Percentiles rank a stretch among this genome's conserved stretches.
These are phyloP conservation scores for Epichloe festucae DNA, from an alignment of 2,329 filamentous ascomycete species.

Conservation along the genomic window DNA sequence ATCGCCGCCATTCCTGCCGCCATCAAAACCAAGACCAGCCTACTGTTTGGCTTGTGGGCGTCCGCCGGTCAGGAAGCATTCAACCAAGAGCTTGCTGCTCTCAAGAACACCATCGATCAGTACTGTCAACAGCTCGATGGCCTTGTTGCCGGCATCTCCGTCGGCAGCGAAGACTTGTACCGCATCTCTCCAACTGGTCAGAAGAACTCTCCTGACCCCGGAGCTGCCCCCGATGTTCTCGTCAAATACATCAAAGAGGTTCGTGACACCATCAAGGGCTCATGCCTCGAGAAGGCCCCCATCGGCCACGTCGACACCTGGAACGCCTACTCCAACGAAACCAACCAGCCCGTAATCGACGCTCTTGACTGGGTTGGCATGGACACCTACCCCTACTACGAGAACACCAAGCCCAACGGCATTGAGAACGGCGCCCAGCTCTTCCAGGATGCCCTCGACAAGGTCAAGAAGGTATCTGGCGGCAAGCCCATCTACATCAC, in stretches of 20 bases:
- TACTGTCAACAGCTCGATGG: constrained; percentile 54
- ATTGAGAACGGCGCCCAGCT: constrained; percentile 51
- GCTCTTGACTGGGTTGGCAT: constrained; percentile 69
- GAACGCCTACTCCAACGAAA: constrained; percentile 62
- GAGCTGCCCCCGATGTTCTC: constrained; percentile 48
- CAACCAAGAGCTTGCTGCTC: constrained; percentile 59
- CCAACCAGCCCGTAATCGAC: constrained; percentile 58
- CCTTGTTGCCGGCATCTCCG: constrained; percentile 68
- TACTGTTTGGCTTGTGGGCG: constrained; percentile 76
- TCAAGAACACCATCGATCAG: constrained; percentile 53
- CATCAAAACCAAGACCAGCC: constrained; percentile 62
- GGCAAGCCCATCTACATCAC: constrained; percentile 74
- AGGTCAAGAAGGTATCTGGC: constrained; percentile 43
- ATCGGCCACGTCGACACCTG: constrained; percentile 86
- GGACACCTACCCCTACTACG: constrained; percentile 78
- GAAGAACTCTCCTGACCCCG: constrained; percentile 46
- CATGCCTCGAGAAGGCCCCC: constrained; percentile 40
- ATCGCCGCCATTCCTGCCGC: constrained; percentile 71
- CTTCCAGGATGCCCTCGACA: constrained; percentile 53
- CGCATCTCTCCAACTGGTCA: constrained; percentile 61
- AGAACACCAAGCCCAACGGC: constrained; percentile 53
- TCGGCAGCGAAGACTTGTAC: constrained; percentile 81
- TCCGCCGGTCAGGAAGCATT: constrained; percentile 53
- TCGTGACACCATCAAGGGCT: constrained; percentile 48
- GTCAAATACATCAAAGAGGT: constrained; percentile 59